Evolutionary conservation across 768 basidiomycete species (phyloP).

Genomic region (Guyanaporus albipodus): DNA sequence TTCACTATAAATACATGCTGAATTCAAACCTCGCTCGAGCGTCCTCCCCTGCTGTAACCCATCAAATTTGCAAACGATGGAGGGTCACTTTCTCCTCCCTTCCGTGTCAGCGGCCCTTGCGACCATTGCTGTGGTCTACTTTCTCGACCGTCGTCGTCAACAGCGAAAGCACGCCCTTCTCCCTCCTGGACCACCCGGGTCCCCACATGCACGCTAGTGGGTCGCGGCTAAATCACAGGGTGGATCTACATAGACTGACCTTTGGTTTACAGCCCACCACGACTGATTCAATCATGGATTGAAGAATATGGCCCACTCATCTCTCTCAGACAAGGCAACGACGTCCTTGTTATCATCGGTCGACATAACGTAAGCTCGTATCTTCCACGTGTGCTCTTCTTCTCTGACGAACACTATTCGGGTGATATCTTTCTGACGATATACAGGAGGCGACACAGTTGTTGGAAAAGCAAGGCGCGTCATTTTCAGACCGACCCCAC

Average conservation of each 20-base stretch:
- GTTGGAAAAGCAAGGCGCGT: slow-evolving; percentile 57
- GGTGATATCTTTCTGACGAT: too few species aligned
- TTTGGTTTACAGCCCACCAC: slow-evolving; percentile 11
- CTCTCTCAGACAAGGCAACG: slow-evolving; percentile 20
- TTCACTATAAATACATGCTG: too few species aligned
- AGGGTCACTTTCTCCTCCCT: background rate
- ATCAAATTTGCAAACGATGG: too few species aligned
- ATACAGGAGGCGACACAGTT: slow-evolving; percentile 48
- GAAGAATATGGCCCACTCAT: slow-evolving; percentile 26
- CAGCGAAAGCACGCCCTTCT: slow-evolving; percentile 10
- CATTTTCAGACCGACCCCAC: slow-evolving; percentile 47
- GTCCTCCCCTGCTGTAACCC: too few species aligned
- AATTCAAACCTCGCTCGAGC: too few species aligned
- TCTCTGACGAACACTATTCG: background rate
- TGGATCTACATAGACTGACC: background rate
- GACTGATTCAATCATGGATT: slow-evolving; percentile 23
- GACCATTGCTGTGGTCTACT: background rate
- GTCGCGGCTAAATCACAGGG: background rate
- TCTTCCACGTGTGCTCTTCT: background rate
- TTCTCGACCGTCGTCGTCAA: slow-evolving; percentile 3
- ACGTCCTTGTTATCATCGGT: slow-evolving; percentile 26
- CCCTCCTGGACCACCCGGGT: slow-evolving; percentile 20
- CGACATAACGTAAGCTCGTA: slow-evolving; percentile 15
- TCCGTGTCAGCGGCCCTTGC: background rate
- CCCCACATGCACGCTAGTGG: slow-evolving; percentile 20